These are phyloP conservation scores for Dioscorea dumetorum DNA, from an alignment of 106 monocot genomes.

Conservation along the genomic window DNA sequence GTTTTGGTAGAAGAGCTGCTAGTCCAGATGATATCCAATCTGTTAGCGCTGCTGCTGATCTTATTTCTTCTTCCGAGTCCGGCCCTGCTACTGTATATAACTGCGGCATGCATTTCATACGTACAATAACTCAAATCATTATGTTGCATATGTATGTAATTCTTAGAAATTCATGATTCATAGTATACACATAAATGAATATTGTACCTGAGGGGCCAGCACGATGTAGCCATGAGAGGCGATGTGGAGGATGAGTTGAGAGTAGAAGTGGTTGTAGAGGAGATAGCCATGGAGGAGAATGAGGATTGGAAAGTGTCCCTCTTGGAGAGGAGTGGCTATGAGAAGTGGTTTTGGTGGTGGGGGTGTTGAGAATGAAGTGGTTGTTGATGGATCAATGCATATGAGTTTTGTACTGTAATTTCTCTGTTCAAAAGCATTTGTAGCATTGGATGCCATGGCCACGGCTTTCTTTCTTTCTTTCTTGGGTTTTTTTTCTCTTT, in stretches of 20 bases:
- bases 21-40: constrained; percentile 51
- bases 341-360: constrained; percentile 70
- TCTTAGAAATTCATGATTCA: background rate
- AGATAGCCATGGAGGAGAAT: constrained; percentile 81
- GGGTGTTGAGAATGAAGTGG: background rate
- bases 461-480: background rate
- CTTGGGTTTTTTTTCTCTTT: background rate
- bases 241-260: constrained; percentile 67
- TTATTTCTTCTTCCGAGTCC: constrained; percentile 56
- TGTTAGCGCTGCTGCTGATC: constrained; percentile 26
- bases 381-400: constrained; percentile 7
- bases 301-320: constrained; percentile 62
- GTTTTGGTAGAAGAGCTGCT: constrained; percentile 19
- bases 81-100: constrained; percentile 54
- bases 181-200: background rate
- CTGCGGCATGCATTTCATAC: constrained; percentile 18
- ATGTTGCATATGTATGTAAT: too few species aligned
- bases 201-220: constrained; percentile 70
- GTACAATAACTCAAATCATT: background rate
- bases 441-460: background rate
- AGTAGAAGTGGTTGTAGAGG: constrained; percentile 77
- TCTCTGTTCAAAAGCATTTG: constrained; percentile 41
- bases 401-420: constrained; percentile 29
- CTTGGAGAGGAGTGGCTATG: constrained; percentile 47
- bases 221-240: constrained; percentile 89